Conservation (phyloP, 192 early-diverging fungal species). For the Podila minutissima region DNA sequence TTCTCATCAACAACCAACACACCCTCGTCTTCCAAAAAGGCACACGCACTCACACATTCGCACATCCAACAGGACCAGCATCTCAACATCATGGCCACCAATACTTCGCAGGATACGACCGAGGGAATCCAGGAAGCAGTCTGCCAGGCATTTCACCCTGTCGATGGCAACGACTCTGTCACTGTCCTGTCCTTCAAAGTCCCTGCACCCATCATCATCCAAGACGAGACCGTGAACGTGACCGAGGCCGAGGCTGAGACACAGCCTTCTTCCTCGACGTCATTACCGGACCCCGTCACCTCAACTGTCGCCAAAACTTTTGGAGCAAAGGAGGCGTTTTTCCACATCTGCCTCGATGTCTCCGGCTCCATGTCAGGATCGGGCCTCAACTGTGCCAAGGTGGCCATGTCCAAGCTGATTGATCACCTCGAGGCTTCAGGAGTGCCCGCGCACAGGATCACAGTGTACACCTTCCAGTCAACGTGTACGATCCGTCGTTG, state of each 20-base stretch:
- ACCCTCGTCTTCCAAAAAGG: background rate
- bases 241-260: background rate
- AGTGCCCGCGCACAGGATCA: slow-evolving; percentile 22
- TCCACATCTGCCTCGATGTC: slow-evolving; percentile 45
- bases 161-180: slow-evolving; percentile 19
- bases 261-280: background rate
- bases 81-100: background rate
- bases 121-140: background rate
- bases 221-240: background rate
- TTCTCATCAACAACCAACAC: background rate
- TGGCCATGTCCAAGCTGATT: slow-evolving; percentile 37
- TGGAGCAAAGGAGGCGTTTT: slow-evolving; percentile 22
- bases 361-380: slow-evolving; percentile 55
- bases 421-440: slow-evolving; percentile 15
- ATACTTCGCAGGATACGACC: background rate
- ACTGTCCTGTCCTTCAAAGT: slow-evolving; percentile 20
- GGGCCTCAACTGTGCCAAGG: slow-evolving; percentile 43
- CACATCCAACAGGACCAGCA: background rate
- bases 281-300: too few relatives aligned
- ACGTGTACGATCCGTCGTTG: slow-evolving; percentile 32
- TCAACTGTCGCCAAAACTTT: background rate
- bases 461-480: slow-evolving; percentile 33
- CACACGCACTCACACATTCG: background rate
- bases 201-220: background rate
- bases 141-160: slow-evolving; percentile 39